phyloP scores from a whole-genome alignment of 495 filamentous ascomycete genomes.

The Penicillium daleae region DNA sequence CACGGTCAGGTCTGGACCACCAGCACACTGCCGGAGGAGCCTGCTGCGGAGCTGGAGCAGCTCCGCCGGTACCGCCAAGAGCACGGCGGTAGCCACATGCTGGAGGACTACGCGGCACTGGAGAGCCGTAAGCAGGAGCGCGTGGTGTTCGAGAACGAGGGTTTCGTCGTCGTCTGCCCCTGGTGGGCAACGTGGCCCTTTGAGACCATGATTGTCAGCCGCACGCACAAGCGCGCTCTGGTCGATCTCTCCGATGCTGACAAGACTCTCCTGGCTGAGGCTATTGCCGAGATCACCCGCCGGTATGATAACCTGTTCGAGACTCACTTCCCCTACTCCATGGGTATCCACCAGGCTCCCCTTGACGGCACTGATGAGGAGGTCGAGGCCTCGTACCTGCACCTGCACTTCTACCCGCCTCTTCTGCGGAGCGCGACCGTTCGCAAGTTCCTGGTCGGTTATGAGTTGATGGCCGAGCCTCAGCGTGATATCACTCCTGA shows the following conservation, averaged over 20 bases:
- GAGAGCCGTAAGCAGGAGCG: conserved; percentile 83
- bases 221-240: conserved; percentile 76
- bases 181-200: conserved; percentile 99
- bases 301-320: conserved; percentile 97
- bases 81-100: conserved; percentile 70
- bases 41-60: conserved; percentile 73
- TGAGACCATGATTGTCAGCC: conserved; percentile 88
- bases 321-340: conserved; percentile 94
- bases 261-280: conserved; percentile 72
- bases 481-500: conserved; percentile 98
- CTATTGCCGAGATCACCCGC: conserved; percentile 81
- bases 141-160: conserved; percentile 81
- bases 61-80: conserved; percentile 74
- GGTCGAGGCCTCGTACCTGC: conserved; percentile 83
- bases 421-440: conserved; percentile 91
- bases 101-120: conserved; percentile 84
- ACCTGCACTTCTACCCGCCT: conserved; percentile 97
- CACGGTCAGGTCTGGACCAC: conserved; percentile 98
- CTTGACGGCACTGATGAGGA: conserved; percentile 84
- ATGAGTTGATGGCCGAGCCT: conserved; percentile 90
- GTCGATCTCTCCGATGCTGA: conserved; percentile 77
- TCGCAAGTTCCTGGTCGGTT: conserved; percentile 91
- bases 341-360: conserved; percentile 93
- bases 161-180: conserved; percentile 83
- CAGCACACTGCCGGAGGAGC: conserved; percentile 86